Base-by-base conservation (phyloP, 2,329 filamentous ascomycete genomes). In the Scorias spongiosa region DNA sequence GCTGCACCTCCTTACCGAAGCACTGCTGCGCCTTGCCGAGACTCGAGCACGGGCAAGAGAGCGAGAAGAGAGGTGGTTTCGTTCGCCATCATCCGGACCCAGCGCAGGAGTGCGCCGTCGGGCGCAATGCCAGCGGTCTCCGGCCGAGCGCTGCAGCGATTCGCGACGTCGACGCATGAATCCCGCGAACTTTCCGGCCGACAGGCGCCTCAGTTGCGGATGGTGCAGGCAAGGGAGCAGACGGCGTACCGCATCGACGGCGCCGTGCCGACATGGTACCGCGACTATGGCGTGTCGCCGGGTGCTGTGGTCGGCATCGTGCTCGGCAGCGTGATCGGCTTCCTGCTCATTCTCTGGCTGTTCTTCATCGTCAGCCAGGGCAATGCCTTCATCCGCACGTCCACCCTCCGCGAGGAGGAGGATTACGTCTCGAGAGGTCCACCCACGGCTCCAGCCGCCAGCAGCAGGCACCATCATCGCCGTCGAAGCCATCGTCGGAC, bases 221-320 rank as follows among this genome's bases (percentile, higher is more conserved):
- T 26, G 20, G 20, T 26, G 20, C 20, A 26, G 20, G 20, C 20
- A 26, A 26, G 20, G 20, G 20, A 26, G 20, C 20, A 26, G 20
- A 26, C 20, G 20, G 32, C 32, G 11, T 36, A 12, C 39, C 44
- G 37, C 47, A 48, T 43, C 42, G 47, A 51, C 26, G 39, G 60
- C 45, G 67, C 75, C 48, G 78, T 82, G 51, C 76, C 78, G 1
- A 70, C 74, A 20, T 75, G 75, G 51, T 82, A 82, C 60, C 66
- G 69, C 39, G 65, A 66, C 42, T 63, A 75, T 29, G 70, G 74
- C 5, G 75, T 75, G 0, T 40, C 66, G 1, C 70, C 76, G 0
- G 76, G 74, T 43, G 69, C 70, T 34, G 70, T 81, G 1, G 75
- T 69, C 9, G 78, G 77, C 44, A 79, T 80, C 46, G 71, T 74